Percentiles rank a stretch among this genome's conserved stretches.
These are phyloP conservation scores for Lichenothelia convexa DNA, from an alignment of 495 filamentous ascomycete species.

Conservation along the genomic window DNA sequence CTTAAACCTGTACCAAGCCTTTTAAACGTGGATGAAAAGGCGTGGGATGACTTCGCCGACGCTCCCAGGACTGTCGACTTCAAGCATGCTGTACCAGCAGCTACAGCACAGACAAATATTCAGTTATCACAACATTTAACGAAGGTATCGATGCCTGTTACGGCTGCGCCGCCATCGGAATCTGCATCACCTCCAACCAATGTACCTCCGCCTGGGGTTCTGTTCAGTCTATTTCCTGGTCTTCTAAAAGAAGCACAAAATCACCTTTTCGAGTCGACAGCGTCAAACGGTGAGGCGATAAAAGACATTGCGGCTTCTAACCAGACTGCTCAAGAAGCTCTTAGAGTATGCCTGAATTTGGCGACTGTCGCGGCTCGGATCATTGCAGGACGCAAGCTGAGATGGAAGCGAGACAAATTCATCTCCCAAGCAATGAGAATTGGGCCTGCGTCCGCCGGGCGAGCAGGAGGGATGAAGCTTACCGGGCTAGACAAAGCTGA, in stretches of 20 bases:
- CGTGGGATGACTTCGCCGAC: conserved; percentile 22
- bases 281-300: conserved; percentile 29
- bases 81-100: neutral
- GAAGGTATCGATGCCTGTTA: conserved; percentile 1
- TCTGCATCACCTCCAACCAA: conserved; percentile 52
- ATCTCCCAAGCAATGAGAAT: conserved; percentile 84
- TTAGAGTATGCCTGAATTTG: conserved; percentile 24
- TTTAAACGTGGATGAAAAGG: conserved; percentile 6
- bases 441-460: conserved; percentile 44
- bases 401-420: conserved; percentile 77
- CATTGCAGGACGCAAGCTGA: conserved; percentile 65
- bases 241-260: conserved; percentile 34
- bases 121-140: conserved; percentile 2
- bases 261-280: conserved; percentile 22
- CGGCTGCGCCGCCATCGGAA: conserved; percentile 3
- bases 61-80: conserved; percentile 3
- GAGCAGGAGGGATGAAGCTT: conserved; percentile 71
- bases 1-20: neutral
- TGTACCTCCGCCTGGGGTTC: conserved; percentile 69
- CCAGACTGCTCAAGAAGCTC: conserved; percentile 32
- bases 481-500: conserved; percentile 64
- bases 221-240: conserved; percentile 56
- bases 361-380: conserved; percentile 54
- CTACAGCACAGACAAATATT: neutral
- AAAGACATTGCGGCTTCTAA: conserved; percentile 40